Percentiles rank a stretch among this genome's conserved stretches.
Conservation (phyloP, 163 green algal species). For the Volvox carteri region DNA sequence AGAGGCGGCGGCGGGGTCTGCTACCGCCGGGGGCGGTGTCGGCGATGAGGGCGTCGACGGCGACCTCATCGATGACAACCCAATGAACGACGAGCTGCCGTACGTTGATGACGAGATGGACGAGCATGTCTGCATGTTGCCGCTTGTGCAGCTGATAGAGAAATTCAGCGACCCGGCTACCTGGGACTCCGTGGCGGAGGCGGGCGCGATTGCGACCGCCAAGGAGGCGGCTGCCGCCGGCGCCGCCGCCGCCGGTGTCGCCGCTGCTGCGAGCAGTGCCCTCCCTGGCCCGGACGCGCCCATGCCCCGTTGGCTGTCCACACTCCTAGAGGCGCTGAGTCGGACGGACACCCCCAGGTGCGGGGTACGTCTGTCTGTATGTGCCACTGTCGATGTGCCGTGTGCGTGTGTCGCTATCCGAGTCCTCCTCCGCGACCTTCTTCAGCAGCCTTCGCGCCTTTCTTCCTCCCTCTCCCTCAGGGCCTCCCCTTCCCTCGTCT, state of each 20-base stretch:
- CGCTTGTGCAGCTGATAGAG: slow-evolving; percentile 46
- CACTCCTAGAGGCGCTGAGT: slow-evolving; percentile 16
- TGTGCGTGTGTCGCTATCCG: too few relatives aligned
- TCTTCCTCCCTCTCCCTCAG: too few relatives aligned
- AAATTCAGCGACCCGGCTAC: slow-evolving; percentile 16
- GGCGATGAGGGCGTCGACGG: too few relatives aligned
- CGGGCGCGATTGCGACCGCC: not conserved
- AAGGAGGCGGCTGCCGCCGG: not conserved
- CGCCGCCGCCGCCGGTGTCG: not conserved
- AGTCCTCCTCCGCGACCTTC: too few relatives aligned
- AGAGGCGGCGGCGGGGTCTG: not conserved
- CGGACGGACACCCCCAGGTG: not conserved
- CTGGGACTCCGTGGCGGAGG: slow-evolving; percentile 24
- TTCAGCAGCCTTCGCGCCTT: too few relatives aligned
- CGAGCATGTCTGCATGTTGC: slow-evolving; percentile 48
- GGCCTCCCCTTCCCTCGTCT: too few relatives aligned
- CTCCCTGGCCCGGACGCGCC: not conserved
- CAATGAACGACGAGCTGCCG: slow-evolving; percentile 26
- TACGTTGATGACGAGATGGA: slow-evolving; percentile 50
- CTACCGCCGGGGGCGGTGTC: not conserved
- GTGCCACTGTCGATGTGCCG: too few relatives aligned
- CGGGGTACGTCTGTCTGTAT: not conserved
- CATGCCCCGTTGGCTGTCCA: slow-evolving; percentile 7
- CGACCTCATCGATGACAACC: not conserved
- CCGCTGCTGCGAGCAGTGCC: not conserved